Base-by-base conservation (phyloP, 352 stramenopile genomes). In the Globisporangium uncinulatum region DNA sequence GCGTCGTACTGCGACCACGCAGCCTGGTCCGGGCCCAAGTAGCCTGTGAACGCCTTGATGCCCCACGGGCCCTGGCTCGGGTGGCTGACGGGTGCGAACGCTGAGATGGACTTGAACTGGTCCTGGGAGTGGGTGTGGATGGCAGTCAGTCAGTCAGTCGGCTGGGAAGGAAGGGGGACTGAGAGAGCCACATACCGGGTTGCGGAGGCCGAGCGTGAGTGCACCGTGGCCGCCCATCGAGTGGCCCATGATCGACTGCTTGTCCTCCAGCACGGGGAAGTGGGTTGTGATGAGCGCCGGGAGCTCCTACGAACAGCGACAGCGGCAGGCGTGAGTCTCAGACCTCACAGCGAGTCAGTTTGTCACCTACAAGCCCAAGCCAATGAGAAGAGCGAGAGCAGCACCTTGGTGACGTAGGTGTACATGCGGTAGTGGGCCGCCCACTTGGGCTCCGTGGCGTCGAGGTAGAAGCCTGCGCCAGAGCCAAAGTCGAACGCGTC, bases 161-260 rank as follows among this genome's bases (percentile, higher is more conserved):
- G 13, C 13, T 44, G 39, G 1, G 14, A 6, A 44, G 39, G 11
- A n/a, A n/a, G n/a, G 13, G 2, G 11, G 14, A n/a, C 14, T 6
- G 5, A 3, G 14, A 49, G 34, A 5, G 2, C n/a, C 15, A 10
- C 72, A 42, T 69, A 83, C 80, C 17, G 79, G 67, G 71, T 94
- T 96, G 45, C 83, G 83, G 39, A 99, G 86, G 21, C 91, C 95
- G 55, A 99, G 93, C 24, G 95, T 97, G 13, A 99, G 72, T 4
- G 96, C 94, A 39, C 97, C 97, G 71, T 99, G 97, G 41, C 97
- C 97, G 52, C 96, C 95, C 96, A 99, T 99, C 7, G 83, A 97
- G 83, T 99, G 97, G 19, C 97, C 97, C 64, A 83, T 94, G 57
- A 99, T 97, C 6, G 88, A 90, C 56, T 86, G 71, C 51, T 86